phyloP scores from a whole-genome alignment of 192 early-diverging fungal genomes.

The Umbelopsis sp. region DNA sequence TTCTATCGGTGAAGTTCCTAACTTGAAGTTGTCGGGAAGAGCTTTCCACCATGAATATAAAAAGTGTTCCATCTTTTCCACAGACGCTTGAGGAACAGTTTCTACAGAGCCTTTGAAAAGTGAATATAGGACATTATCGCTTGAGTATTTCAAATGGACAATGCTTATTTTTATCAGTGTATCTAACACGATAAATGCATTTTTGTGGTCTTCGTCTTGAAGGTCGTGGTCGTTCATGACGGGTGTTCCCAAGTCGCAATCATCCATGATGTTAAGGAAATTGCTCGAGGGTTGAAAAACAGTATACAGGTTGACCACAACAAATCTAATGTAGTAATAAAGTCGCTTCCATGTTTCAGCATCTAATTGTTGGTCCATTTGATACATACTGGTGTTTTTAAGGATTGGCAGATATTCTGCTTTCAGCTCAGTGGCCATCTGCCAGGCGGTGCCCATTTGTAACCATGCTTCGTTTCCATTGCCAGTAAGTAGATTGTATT shows the following conservation, averaged over 20 bases:
- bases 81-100: conserved; percentile 5
- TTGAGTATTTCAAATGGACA: conserved; percentile 10
- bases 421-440: conserved; percentile 26
- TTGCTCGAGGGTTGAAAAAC: conserved; percentile 10
- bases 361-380: neutral
- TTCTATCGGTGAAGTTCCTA: conserved; percentile 13
- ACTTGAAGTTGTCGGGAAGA: conserved; percentile 11
- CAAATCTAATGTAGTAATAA: conserved; percentile 23
- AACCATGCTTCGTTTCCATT: conserved; percentile 23
- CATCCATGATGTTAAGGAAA: neutral
- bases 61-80: conserved; percentile 22
- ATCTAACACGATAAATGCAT: conserved; percentile 17
- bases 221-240: conserved; percentile 9
- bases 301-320: conserved; percentile 24
- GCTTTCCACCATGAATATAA: conserved; percentile 27
- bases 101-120: conserved; percentile 25
- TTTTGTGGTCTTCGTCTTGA: neutral
- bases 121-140: conserved; percentile 18
- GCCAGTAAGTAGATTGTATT: neutral
- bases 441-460: conserved; percentile 24
- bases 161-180: conserved; percentile 14
- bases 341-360: conserved; percentile 34
- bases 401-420: conserved; percentile 17
- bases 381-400: neutral
- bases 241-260: conserved; percentile 24